Conservation (phyloP, 1,284 basidiomycete species). For the Boletus smithii region DNA sequence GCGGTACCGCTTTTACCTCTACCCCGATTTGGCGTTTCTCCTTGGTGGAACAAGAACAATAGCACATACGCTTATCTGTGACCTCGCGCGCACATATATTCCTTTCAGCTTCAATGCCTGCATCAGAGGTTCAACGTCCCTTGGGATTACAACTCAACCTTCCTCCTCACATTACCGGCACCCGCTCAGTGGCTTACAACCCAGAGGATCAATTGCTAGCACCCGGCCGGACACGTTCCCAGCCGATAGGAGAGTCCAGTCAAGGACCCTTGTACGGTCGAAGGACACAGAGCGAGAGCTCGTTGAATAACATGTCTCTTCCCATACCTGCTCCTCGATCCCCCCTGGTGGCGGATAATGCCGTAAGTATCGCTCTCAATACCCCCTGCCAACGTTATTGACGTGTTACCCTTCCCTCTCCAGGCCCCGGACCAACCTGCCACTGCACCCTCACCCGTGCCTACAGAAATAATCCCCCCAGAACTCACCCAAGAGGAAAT, state of each 20-base stretch:
- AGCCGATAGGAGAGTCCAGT: slow-evolving; percentile 20
- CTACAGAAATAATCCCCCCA: slow-evolving; percentile 40
- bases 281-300: slow-evolving; percentile 26
- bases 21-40: slow-evolving; percentile 24
- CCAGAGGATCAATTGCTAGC: slow-evolving; percentile 11
- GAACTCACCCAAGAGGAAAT: slow-evolving; percentile 36
- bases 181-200: slow-evolving; percentile 11
- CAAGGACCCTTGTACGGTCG: slow-evolving; percentile 19
- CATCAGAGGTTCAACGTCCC: slow-evolving; percentile 22
- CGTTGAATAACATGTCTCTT: slow-evolving; percentile 6
- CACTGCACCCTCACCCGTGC: slow-evolving; percentile 36
- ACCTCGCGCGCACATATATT: background rate
- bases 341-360: slow-evolving; percentile 19
- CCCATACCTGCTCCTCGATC: slow-evolving; percentile 12
- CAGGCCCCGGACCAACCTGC: slow-evolving; percentile 16
- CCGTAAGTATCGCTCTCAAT: slow-evolving; percentile 20
- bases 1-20: slow-evolving; percentile 4
- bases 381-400: background rate
- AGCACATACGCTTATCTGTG: slow-evolving; percentile 1
- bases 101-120: slow-evolving; percentile 16
- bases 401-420: background rate
- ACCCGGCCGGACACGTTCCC: slow-evolving; percentile 19
- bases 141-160: slow-evolving; percentile 22
- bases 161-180: slow-evolving; percentile 13
- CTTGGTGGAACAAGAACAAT: slow-evolving; percentile 17